Evolutionary conservation across 257 asterid species (phyloP).

Genomic region (Datura wrightii): DNA sequence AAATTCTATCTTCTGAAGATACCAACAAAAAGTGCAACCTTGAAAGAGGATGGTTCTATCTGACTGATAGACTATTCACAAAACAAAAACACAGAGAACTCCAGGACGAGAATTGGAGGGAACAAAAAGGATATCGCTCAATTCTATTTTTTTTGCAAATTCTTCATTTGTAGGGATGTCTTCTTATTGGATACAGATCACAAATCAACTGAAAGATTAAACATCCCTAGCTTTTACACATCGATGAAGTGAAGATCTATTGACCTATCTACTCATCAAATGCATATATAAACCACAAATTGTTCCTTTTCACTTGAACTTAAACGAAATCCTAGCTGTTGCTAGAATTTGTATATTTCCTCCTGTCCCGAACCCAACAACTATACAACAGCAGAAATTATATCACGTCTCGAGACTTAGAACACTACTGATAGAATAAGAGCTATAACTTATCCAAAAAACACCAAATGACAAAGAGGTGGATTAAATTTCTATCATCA

Average conservation of each 20-base stretch:
- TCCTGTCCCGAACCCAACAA: neutral
- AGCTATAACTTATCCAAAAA: neutral
- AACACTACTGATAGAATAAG: conserved; percentile 1
- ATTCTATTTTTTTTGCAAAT: neutral
- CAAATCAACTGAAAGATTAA: conserved; percentile 14
- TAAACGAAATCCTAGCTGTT: neutral
- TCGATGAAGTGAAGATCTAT: conserved; percentile 8
- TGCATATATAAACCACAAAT: neutral
- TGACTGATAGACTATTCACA: neutral
- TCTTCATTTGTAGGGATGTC: neutral
- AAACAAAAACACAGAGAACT: neutral
- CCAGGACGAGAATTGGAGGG: neutral
- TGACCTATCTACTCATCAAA: conserved; percentile 6
- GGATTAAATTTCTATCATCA: neutral
- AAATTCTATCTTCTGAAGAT: conserved; percentile 15
- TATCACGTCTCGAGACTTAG: neutral
- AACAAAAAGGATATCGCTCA: conserved; percentile 2
- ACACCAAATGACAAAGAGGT: neutral
- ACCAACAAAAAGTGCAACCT: neutral
- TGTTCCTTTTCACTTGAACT: neutral
- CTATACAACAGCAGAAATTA: neutral
- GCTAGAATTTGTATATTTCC: neutral
- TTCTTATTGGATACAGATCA: conserved; percentile 17
- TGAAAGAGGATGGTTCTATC: neutral
- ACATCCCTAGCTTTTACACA: conserved; percentile 21